Conservation (phyloP, 305 asterid species). For the Fraxinus angustifolia region DNA sequence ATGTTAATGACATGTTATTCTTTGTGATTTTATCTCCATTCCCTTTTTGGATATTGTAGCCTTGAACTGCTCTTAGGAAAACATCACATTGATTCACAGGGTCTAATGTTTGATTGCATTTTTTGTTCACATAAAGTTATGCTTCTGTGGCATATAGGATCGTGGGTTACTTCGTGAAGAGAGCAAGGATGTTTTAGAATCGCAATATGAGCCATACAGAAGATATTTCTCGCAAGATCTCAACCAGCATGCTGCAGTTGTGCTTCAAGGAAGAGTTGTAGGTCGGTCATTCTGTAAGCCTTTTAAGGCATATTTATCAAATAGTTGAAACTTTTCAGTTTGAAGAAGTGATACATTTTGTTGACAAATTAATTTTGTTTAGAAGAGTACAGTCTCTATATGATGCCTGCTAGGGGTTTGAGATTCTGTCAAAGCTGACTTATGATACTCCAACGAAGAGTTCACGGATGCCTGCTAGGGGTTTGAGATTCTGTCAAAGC, state of each 20-base stretch:
- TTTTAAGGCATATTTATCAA: not conserved
- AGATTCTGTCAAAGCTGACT: not conserved
- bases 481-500: not conserved
- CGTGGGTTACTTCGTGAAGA: conserved; percentile 67
- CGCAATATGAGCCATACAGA: conserved; percentile 79
- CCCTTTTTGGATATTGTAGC: not conserved
- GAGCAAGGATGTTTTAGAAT: conserved; percentile 59
- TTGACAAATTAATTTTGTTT: not conserved
- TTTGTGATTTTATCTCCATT: not conserved
- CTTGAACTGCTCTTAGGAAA: not conserved
- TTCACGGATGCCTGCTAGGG: not conserved
- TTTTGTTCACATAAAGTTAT: conserved; percentile 13
- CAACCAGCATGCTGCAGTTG: conserved; percentile 95
- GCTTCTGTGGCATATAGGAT: conserved; percentile 50
- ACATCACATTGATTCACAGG: conserved; percentile 5
- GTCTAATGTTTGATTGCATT: conserved; percentile 3
- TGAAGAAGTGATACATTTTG: not conserved
- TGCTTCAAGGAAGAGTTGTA: conserved; percentile 92
- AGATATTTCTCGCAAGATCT: conserved; percentile 81
- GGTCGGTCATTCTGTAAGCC: conserved; percentile 44
- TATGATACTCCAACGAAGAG: not conserved
- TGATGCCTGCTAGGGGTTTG: not conserved
- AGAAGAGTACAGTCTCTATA: not conserved
- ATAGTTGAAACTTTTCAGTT: not conserved
- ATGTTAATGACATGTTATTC: not conserved